Conservation (phyloP, 116 monocot species). For the Dioscorea cayenensis region DNA sequence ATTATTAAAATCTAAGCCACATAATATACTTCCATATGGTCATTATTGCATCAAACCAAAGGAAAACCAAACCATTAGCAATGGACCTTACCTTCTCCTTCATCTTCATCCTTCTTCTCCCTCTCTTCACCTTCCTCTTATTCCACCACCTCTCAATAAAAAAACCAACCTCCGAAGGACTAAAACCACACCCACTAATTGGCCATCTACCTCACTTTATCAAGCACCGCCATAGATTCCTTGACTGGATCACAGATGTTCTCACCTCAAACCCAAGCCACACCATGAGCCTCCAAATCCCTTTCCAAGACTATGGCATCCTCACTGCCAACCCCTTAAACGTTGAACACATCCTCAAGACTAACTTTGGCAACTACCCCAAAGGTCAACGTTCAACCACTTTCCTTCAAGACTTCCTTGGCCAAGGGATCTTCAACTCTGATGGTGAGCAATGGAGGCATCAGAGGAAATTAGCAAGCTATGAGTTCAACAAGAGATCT, state of each 20-base stretch:
- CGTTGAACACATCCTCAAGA: conserved; percentile 45
- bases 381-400: conserved; percentile 19
- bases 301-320: conserved; percentile 7
- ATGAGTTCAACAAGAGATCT: conserved; percentile 43
- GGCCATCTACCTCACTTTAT: conserved; percentile 36
- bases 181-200: conserved; percentile 31
- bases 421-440: conserved; percentile 53
- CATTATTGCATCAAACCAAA: background rate
- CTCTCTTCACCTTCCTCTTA: conserved; percentile 10
- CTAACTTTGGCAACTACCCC: conserved; percentile 39
- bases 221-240: conserved; percentile 34
- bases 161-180: conserved; percentile 7
- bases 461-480: conserved; percentile 42
- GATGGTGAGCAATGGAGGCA: conserved; percentile 37
- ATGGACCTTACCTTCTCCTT: background rate
- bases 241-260: conserved; percentile 41
- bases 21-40: background rate
- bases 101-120: conserved; percentile 7
- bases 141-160: conserved; percentile 5
- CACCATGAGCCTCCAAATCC: conserved; percentile 13
- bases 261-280: conserved; percentile 20
- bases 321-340: conserved; percentile 43
- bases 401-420: conserved; percentile 42
- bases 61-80: background rate
- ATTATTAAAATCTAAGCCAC: no score